phyloP scores from a whole-genome alignment of 768 basidiomycete genomes.

The Phaeotremella fagi region DNA sequence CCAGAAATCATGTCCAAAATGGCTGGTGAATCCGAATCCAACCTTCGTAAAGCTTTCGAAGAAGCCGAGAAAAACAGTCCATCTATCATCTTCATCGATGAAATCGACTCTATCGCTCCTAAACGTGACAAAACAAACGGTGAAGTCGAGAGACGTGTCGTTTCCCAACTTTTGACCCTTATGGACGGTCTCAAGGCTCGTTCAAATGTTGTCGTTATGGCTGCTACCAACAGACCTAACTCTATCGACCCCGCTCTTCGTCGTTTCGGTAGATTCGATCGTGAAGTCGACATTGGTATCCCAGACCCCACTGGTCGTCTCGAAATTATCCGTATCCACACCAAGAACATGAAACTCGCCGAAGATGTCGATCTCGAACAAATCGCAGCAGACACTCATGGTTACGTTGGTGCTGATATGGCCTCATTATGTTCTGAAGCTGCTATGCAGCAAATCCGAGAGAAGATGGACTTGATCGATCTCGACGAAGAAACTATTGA shows the following conservation, averaged over 20 bases:
- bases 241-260: constrained; percentile 98
- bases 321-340: constrained; percentile 97
- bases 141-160: constrained; percentile 98
- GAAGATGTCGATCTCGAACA: constrained; percentile 97
- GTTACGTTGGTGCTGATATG: constrained; percentile 97
- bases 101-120: constrained; percentile 97
- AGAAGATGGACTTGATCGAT: constrained; percentile 83
- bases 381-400: constrained; percentile 99
- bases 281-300: constrained; percentile 98
- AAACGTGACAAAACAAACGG: constrained; percentile 99
- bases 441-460: constrained; percentile 99
- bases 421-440: constrained; percentile 98
- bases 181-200: constrained; percentile 99
- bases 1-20: constrained; percentile 99
- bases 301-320: constrained; percentile 98
- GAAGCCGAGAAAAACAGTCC: constrained; percentile 99
- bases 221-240: constrained; percentile 84
- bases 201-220: constrained; percentile 99
- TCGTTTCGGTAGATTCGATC: constrained; percentile 98
- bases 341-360: constrained; percentile 98
- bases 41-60: constrained; percentile 96
- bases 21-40: constrained; percentile 98
- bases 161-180: constrained; percentile 94
- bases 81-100: constrained; percentile 95
- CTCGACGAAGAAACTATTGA: constrained; percentile 80